Evolutionary conservation across 2,329 filamentous ascomycete species (phyloP), one percentile per base, ranked within the genome.

Genomic region (Westerdykella ornata): DNA sequence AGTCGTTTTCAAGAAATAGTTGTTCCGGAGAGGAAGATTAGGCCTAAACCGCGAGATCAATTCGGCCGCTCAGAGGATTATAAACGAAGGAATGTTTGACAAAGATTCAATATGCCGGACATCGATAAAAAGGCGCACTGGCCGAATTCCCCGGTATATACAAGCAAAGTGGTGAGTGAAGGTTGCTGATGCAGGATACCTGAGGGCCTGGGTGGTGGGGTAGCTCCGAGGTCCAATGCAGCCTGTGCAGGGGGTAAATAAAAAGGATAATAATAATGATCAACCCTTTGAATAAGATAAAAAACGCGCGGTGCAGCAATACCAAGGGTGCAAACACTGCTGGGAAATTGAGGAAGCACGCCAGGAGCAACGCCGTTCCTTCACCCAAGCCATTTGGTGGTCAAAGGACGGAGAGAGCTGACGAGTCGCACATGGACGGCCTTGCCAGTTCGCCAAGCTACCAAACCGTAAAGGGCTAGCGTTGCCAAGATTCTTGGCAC

Each of bases 151-250:
- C 5, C 18, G 5, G 35, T 14, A 26, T 29, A 17, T 11, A 17
- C 26, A n/a, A 3, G 28, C 14, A 13, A 18, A 19, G 26, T 15
- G n/a, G 33, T 38, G 31, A 33, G 33, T 38, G 31, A 33, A 5
- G 16, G 40, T 8, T 35, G 18, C 3, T 17, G n/a, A 4, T 26
- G 22, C 22, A 26, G 16, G 18, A 33, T 33, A 16, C 3, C 13
- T 30, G 3, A 28, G 34, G 18, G 17, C 35, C 19, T 45, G 20
- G 26, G 41, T 41, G 38, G 45, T 18, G 45, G 45, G 43, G 45
- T 45, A 45, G 42, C 42, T 47, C 37, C 40, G 38, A 39, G 32
- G 22, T 26, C 22, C 22, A 26, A 26, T 26, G 22, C 22, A 26
- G 22, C 8, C 8, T 11, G 12, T 26, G 22, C 22, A 26, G 22